Percentiles rank a stretch among this genome's conserved stretches.
Evolutionary conservation across 257 asterid genomes (phyloP).

Genomic region (Petrea volubilis): DNA sequence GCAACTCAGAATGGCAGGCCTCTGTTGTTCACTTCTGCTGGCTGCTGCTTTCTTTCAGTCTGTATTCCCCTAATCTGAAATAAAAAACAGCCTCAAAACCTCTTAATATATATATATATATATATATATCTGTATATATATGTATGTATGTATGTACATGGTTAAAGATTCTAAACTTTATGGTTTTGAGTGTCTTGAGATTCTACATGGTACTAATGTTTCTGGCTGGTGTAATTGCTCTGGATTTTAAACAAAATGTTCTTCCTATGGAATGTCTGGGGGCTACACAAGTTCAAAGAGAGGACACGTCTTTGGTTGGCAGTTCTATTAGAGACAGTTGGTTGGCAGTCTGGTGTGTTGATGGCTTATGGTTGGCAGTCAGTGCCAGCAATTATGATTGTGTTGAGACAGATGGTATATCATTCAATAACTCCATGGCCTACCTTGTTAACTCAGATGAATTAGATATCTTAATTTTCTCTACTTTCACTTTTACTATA

Average conservation of each 20-base stretch:
- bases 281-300: neutral
- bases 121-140: too few relatives aligned
- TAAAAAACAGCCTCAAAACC: too few relatives aligned
- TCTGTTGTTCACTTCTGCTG: neutral
- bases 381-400: neutral
- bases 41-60: too few relatives aligned
- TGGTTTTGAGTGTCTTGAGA: neutral
- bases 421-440: too few relatives aligned
- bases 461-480: neutral
- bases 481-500: neutral
- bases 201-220: neutral
- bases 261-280: neutral
- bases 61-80: too few relatives aligned
- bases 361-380: slow-evolving; percentile 1
- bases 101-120: too few relatives aligned
- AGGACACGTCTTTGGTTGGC: neutral
- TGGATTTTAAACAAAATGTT: neutral
- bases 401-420: too few relatives aligned
- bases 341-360: neutral
- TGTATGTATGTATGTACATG: too few relatives aligned
- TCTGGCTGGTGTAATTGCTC: neutral
- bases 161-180: neutral
- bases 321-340: neutral
- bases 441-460: neutral
- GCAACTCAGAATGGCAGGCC: neutral